phyloP scores from a whole-genome alignment of 2,329 filamentous ascomycete species.

The Colletotrichum liaoningense region DNA sequence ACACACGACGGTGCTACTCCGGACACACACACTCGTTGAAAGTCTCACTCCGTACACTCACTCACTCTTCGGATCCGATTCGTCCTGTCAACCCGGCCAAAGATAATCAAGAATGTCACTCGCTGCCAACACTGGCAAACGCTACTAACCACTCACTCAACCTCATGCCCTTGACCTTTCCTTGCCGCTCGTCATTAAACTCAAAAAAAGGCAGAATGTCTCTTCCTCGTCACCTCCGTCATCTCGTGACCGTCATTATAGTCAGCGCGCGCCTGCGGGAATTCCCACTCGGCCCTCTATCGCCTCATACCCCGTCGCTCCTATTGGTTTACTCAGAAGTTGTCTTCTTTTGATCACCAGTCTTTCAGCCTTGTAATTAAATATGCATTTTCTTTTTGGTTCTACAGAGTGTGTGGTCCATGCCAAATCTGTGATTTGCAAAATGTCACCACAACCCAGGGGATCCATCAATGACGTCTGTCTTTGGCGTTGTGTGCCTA shows the following conservation, averaged over 20 bases:
- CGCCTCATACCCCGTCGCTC: background rate
- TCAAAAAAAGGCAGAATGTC: background rate
- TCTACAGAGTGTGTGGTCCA: background rate
- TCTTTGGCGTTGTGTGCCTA: background rate
- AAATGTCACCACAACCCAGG: background rate
- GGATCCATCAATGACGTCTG: background rate
- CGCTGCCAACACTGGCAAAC: background rate
- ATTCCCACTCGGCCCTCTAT: background rate
- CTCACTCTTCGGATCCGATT: background rate
- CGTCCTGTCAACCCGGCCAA: background rate
- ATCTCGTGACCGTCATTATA: background rate
- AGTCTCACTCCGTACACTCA: background rate
- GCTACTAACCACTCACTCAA: background rate
- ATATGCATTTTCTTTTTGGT: background rate
- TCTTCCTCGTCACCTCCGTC: background rate
- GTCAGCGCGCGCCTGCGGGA: background rate
- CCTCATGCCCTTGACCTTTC: background rate
- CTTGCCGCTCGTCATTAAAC: background rate
- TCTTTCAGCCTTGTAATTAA: background rate
- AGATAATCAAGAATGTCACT: background rate
- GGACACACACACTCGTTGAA: background rate
- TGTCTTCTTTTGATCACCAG: too few species aligned
- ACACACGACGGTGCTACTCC: background rate
- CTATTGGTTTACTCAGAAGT: background rate
- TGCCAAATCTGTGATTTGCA: background rate